A percentile compares a stretch with the other conserved stretches of the same genome.
Evolutionary conservation across 306 rosid genomes (phyloP).

Genomic region (Trifolium pratense): DNA sequence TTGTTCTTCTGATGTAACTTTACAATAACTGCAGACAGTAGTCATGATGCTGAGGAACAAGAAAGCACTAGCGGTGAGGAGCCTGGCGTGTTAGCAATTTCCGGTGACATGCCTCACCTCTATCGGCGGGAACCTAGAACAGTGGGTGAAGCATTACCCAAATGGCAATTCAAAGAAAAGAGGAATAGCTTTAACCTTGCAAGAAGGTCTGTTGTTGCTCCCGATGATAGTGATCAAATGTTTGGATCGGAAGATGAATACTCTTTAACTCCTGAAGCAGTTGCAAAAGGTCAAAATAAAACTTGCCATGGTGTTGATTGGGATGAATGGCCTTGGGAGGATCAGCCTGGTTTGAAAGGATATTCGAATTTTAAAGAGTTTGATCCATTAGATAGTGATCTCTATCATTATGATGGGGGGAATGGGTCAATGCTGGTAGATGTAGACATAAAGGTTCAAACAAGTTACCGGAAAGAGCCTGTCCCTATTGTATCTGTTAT

Average conservation of each 20-base stretch:
- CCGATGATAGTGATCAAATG: constrained; percentile 55
- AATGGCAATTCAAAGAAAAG: constrained; percentile 95
- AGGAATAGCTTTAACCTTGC: constrained; percentile 80
- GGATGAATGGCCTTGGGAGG: constrained; percentile 78
- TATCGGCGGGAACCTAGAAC: constrained; percentile 61
- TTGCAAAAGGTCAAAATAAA: constrained; percentile 53
- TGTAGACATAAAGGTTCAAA: constrained; percentile 89
- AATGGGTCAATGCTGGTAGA: constrained; percentile 67
- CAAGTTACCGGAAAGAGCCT: constrained; percentile 78
- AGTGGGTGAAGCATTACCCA: constrained; percentile 81
- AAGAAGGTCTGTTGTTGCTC: constrained; percentile 59
- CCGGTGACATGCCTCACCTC: constrained; percentile 72
- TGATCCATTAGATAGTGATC: constrained; percentile 52
- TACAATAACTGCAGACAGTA: constrained; percentile 56
- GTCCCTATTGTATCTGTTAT: constrained; percentile 93
- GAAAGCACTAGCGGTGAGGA: constrained; percentile 76
- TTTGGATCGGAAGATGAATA: constrained; percentile 63
- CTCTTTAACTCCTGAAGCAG: constrained; percentile 54
- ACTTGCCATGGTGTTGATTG: constrained; percentile 57
- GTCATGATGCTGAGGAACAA: constrained; percentile 62
- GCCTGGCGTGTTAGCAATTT: constrained; percentile 66
- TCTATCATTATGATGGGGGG: constrained; percentile 58
- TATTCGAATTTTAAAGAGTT: constrained; percentile 66
- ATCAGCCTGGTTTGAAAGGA: constrained; percentile 62
- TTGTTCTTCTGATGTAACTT: constrained; percentile 44